These are phyloP conservation scores for Podaxis sp. DNA, from an alignment of 768 basidiomycete species.

Conservation along the genomic window DNA sequence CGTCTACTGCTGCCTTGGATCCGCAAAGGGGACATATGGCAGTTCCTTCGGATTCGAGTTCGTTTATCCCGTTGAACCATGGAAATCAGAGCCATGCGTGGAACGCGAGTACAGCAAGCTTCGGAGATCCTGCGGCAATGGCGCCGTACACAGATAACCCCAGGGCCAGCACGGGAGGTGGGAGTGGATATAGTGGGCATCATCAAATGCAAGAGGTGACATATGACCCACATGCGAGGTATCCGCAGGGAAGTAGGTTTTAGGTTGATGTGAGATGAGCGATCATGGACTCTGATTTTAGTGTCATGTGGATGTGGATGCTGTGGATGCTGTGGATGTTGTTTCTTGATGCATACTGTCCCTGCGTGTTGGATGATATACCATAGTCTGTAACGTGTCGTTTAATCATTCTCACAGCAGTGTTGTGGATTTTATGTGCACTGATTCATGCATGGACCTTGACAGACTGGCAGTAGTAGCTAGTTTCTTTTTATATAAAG, in stretches of 20 bases:
- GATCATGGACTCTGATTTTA: neutral
- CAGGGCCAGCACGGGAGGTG: conserved; percentile 24
- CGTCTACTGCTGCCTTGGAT: conserved; percentile 18
- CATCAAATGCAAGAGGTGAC: conserved; percentile 17
- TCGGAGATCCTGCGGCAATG: conserved; percentile 33
- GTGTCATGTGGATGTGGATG: neutral
- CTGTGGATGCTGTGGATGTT: neutral
- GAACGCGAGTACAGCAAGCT: conserved; percentile 51
- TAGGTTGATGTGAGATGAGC: neutral
- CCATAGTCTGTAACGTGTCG: neutral
- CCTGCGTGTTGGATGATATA: neutral
- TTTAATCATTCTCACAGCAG: neutral
- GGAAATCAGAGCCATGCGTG: conserved; percentile 55
- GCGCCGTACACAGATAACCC: conserved; percentile 13
- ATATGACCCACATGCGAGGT: conserved; percentile 33
- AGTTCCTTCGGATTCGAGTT: conserved; percentile 54
- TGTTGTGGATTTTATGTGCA: neutral
- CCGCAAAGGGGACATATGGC: conserved; percentile 6
- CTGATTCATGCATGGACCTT: neutral
- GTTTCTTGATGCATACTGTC: neutral
- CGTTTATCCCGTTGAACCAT: conserved; percentile 71
- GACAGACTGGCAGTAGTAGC: neutral
- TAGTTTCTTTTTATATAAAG: neutral
- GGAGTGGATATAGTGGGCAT: neutral
- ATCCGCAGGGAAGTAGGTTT: conserved; percentile 13